Evolutionary conservation across 768 basidiomycete genomes (phyloP).

Genomic region (Megacollybia marginata): DNA sequence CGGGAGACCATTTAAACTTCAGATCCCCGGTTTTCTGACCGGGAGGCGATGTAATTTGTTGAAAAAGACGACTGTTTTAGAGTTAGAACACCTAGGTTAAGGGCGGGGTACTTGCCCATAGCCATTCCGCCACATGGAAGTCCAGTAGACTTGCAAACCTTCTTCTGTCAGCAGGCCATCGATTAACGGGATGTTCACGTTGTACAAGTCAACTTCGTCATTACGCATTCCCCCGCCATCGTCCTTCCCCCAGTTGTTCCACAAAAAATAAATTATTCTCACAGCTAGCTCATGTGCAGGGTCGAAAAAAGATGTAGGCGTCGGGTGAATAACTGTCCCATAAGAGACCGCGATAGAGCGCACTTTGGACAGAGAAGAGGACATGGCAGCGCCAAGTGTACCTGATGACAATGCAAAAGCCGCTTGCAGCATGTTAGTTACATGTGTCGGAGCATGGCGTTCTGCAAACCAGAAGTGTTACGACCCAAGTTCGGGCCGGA

Average conservation of each 20-base stretch:
- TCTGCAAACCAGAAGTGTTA: slow-evolving; percentile 63
- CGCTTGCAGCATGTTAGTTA: slow-evolving; percentile 30
- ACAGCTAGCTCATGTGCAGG: slow-evolving; percentile 69
- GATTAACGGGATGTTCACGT: slow-evolving; percentile 81
- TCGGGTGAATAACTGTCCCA: slow-evolving; percentile 68
- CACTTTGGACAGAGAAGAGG: slow-evolving; percentile 59
- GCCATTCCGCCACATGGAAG: slow-evolving; percentile 76
- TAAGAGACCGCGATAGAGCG: slow-evolving; percentile 88
- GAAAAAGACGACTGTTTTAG: neutral
- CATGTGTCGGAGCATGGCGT: neutral
- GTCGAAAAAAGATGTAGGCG: slow-evolving; percentile 47
- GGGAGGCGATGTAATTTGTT: neutral
- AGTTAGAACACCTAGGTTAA: too few relatives aligned
- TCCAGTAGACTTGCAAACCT: slow-evolving; percentile 70
- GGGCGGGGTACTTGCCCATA: slow-evolving; percentile 40
- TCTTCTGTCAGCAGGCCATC: slow-evolving; percentile 50
- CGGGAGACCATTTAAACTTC: slow-evolving; percentile 66
- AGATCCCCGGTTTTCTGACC: slow-evolving; percentile 25
- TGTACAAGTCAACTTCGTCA: slow-evolving; percentile 77
- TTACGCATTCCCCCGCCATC: slow-evolving; percentile 39
- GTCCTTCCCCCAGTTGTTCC: slow-evolving; percentile 81
- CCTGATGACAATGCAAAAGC: slow-evolving; percentile 89
- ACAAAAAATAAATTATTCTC: slow-evolving; percentile 66
- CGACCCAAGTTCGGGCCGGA: slow-evolving; percentile 84
- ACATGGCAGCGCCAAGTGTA: slow-evolving; percentile 87